These are phyloP conservation scores for Pterulicium gracile DNA, from an alignment of 1,284 basidiomycete species.

Conservation along the genomic window DNA sequence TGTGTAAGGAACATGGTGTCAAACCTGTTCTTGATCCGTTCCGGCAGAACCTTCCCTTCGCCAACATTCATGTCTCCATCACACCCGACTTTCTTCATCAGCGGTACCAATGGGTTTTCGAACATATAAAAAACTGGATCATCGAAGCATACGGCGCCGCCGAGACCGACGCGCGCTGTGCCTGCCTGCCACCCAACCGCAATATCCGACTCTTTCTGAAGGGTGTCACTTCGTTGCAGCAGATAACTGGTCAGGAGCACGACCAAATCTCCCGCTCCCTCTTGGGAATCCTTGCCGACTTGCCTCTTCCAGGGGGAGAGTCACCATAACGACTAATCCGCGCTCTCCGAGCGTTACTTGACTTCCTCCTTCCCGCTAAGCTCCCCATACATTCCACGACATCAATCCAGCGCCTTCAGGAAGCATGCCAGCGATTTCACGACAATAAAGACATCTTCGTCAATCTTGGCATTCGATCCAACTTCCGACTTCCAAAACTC, in stretches of 20 bases:
- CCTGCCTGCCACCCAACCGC: slow-evolving; percentile 14
- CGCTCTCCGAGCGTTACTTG: slow-evolving; percentile 13
- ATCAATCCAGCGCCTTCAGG: slow-evolving; percentile 5
- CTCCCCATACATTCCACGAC: slow-evolving; percentile 14
- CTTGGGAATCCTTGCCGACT: slow-evolving; percentile 8
- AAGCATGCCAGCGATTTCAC: neutral
- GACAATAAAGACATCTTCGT: slow-evolving; percentile 8
- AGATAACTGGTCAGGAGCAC: slow-evolving; percentile 18
- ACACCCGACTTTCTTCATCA: slow-evolving; percentile 12
- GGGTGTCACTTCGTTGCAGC: slow-evolving; percentile 16
- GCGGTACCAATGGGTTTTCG: slow-evolving; percentile 27
- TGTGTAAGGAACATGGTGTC: neutral
- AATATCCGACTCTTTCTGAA: slow-evolving; percentile 20
- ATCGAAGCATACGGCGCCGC: slow-evolving; percentile 9
- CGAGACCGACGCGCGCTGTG: slow-evolving; percentile 19
- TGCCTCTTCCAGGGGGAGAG: slow-evolving; percentile 9
- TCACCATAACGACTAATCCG: too few species aligned
- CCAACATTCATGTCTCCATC: slow-evolving; percentile 3
- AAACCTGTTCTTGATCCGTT: slow-evolving; percentile 6
- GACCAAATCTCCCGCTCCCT: slow-evolving; percentile 17
- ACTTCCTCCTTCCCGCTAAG: slow-evolving; percentile 19
- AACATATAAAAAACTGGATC: slow-evolving; percentile 10
- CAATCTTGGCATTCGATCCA: slow-evolving; percentile 6
- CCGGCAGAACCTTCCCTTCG: slow-evolving; percentile 7
- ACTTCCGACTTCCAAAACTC: slow-evolving; percentile 15